Conservation (phyloP, 768 basidiomycete species). For the Termitomyces sp. region DNA sequence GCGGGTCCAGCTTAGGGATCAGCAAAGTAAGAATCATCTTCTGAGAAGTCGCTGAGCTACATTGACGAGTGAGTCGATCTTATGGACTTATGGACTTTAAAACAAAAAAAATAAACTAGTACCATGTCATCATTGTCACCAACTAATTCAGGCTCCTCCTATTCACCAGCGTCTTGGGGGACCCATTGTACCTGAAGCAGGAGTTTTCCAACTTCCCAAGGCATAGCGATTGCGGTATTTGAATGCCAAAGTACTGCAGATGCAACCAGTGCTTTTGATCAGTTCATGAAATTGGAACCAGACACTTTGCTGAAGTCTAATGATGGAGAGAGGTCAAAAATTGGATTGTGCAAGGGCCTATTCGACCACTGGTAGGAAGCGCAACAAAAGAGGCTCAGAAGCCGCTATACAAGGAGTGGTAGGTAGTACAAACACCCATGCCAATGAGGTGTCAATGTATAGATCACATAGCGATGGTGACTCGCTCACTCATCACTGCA, state of each 20-base stretch:
- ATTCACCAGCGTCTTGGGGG: slow-evolving; percentile 63
- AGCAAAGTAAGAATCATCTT: slow-evolving; percentile 77
- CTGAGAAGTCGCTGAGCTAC: slow-evolving; percentile 65
- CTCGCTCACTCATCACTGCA: slow-evolving; percentile 30
- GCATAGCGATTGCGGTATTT: slow-evolving; percentile 87
- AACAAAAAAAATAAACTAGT: slow-evolving; percentile 16
- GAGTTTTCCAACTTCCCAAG: slow-evolving; percentile 93
- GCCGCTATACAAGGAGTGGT: slow-evolving; percentile 23
- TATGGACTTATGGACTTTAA: neutral
- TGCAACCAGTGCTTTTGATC: slow-evolving; percentile 63
- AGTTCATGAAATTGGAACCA: slow-evolving; percentile 48
- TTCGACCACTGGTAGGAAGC: slow-evolving; percentile 59
- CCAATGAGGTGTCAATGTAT: slow-evolving; percentile 57
- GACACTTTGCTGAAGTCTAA: slow-evolving; percentile 44
- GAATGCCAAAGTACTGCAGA: slow-evolving; percentile 77
- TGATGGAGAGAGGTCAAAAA: slow-evolving; percentile 68
- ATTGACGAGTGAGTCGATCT: slow-evolving; percentile 1
- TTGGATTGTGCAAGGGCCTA: slow-evolving; percentile 54
- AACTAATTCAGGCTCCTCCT: slow-evolving; percentile 27
- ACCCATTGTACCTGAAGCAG: slow-evolving; percentile 96
- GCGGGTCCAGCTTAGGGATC: slow-evolving; percentile 50
- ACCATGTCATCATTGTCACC: slow-evolving; percentile 55
- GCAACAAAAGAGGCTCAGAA: slow-evolving; percentile 25
- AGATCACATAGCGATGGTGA: slow-evolving; percentile 64
- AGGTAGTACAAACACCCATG: slow-evolving; percentile 63